Evolutionary conservation across 306 rosid species (phyloP), one percentile per base, ranked within the genome.

Genomic region (Cucumis melo): DNA sequence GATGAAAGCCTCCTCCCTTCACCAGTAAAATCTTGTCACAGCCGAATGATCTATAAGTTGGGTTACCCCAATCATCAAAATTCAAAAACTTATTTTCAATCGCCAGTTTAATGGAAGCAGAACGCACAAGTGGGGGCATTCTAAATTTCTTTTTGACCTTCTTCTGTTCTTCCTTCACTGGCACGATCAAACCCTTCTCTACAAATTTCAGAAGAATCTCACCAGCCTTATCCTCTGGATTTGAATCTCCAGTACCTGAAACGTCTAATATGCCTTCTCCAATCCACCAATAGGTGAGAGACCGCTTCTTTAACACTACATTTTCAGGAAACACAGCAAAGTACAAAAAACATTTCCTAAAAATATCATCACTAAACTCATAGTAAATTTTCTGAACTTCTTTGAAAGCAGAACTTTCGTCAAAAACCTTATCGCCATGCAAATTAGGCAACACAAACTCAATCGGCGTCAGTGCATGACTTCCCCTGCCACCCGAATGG

Each of bases 221-320:
- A 6, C 77, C 62, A 0, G 63, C 76, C 36, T 11, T 6, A 27
- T 9, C 6, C 53, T 46, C 53, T 46, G 6, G 53, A 46, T 13
- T 46, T 29, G 46, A 7, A 17, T 27, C 27, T 15, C 44, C 39
- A 10, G 24, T 10, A 13, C 21, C 7, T 1, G 7, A 8, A 57
- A 39, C 24, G 16, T 55, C 23, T 5, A 83, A 6, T 2, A 76
- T 1, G 1, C 34, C 78, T 74, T 84, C 84, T 78, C 84, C 84
- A 19, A 84, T 54, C 87, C 87, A 81, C 84, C 84, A 81, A 42
- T 78, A 24, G 8, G 81, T 48, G 51, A 84, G 44, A 42, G 63
- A 41, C 34, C 65, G 76, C 80, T 75, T 81, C 82, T 74, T 84
- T 36, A 84, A 24, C 44, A 78, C 78, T 44, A 56, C 84, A 51